A percentile compares a stretch with the other conserved stretches of the same genome.
Evolutionary conservation across 306 rosid genomes (phyloP).

Genomic region (Dalbergia oliveri): DNA sequence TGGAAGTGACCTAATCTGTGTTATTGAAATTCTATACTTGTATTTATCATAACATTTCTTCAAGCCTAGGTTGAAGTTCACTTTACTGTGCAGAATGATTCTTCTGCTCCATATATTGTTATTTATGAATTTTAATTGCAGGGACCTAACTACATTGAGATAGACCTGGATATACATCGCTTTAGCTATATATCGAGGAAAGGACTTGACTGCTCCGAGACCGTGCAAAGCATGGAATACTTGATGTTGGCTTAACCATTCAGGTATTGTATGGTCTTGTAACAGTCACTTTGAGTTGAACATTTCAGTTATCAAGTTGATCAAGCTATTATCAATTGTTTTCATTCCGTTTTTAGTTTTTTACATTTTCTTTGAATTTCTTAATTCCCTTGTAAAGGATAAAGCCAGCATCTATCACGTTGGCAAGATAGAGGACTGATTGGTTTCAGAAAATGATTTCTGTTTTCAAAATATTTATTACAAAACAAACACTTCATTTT

Average conservation of each 20-base stretch:
- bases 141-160: constrained; percentile 94
- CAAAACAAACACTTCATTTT: no score
- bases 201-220: constrained; percentile 87
- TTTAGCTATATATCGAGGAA: constrained; percentile 93
- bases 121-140: constrained; percentile 43
- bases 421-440: background rate
- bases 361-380: background rate
- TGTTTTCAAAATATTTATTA: no score
- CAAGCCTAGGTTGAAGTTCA: background rate
- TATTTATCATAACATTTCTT: background rate
- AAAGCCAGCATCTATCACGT: constrained; percentile 4
- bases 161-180: constrained; percentile 92
- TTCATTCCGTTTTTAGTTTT: background rate
- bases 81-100: background rate
- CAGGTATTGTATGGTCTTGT: constrained; percentile 61
- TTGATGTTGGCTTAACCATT: constrained; percentile 88
- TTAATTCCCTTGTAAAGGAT: background rate
- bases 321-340: background rate
- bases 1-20: background rate
- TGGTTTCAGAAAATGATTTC: no score
- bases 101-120: background rate
- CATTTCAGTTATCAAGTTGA: constrained; percentile 6
- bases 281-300: background rate
- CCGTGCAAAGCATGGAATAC: constrained; percentile 69
- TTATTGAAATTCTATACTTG: background rate